Base-by-base conservation (phyloP, 257 asterid species). In the Verbena officinalis region DNA sequence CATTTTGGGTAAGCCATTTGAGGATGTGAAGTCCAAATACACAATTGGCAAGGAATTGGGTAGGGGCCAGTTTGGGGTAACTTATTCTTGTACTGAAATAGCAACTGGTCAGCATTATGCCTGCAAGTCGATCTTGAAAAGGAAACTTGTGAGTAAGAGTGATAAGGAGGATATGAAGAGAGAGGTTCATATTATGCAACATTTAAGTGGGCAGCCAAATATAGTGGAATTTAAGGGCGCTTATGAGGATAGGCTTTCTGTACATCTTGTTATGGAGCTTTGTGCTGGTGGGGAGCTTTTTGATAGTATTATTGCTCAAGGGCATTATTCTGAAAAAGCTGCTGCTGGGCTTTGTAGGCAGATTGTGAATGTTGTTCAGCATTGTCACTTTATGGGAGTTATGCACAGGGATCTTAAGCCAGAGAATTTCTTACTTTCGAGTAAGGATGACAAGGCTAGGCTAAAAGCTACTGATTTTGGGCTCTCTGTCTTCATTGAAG, bases 341-440 rank as follows among this genome's bases (percentile, higher is more conserved):
- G 96, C 96, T 16, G 77, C 96, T 55, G 84, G 80, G 19, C 80
- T 86, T 48, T 81, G 87, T 63, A 80, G 94, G 81, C 96, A 89
- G 83, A 75, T 89, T 61, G 91, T 89, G 58, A 89, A 84, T 81
- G 96, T 86, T 59, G 95, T 89, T 16, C 86, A 86, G 62, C 90
- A 86, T 67, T 89, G 96, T 68, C 95, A 89, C 72, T 89, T 89
- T 58, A 75, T 89, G 88, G 96, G 96, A 59, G 96, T 89, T 73
- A 77, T 89, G 89, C 96, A 89, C 75, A 83, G 96, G 78, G 96
- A 89, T 84, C 91, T 89, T 44, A 89, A 89, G 79, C 96, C 96
- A 0, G 96, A 89, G 85, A 89, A 89, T 72, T 89, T 89, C 85
- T 83, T 89, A 80, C 83, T 89, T 13, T 80, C 91, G 8, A 86